Conservation (phyloP, 2,329 filamentous ascomycete species). For the Hypocreales sp. region DNA sequence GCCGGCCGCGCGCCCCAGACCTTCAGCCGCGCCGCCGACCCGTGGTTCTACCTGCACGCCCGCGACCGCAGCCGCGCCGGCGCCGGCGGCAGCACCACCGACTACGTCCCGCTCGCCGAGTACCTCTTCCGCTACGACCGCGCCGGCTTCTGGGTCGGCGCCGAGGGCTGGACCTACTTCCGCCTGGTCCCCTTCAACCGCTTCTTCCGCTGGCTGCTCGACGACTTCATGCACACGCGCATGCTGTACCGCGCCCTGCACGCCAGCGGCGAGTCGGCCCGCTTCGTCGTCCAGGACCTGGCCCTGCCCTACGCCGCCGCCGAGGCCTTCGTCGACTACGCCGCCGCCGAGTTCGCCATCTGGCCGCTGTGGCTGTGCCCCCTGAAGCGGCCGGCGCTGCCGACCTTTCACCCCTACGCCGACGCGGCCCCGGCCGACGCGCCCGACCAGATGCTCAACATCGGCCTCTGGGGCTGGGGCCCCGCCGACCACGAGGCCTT, state of each 20-base stretch:
- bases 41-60: constrained; percentile 66
- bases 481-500: constrained; percentile 42
- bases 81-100: constrained; percentile 16
- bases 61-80: constrained; percentile 29
- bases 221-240: constrained; percentile 59
- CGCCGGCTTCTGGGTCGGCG: constrained; percentile 60
- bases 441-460: constrained; percentile 35
- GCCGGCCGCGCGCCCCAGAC: constrained; percentile 28
- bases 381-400: constrained; percentile 28
- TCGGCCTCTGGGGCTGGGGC: constrained; percentile 70
- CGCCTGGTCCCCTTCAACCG: constrained; percentile 45
- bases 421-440: constrained; percentile 6
- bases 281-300: constrained; percentile 56
- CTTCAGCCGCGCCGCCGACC: constrained; percentile 44
- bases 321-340: constrained; percentile 40
- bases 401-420: constrained; percentile 41
- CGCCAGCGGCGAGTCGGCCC: constrained; percentile 46
- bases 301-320: constrained; percentile 37
- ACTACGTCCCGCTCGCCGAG: constrained; percentile 52
- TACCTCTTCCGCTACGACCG: constrained; percentile 68
- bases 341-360: constrained; percentile 30
- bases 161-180: constrained; percentile 53
- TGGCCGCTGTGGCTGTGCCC: constrained; percentile 48
- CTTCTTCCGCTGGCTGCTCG: constrained; percentile 50
- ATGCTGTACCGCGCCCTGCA: constrained; percentile 62